Evolutionary conservation across 1,284 basidiomycete species (phyloP), one percentile per base, ranked within the genome.

Genomic region (Leccinum pachyderme): DNA sequence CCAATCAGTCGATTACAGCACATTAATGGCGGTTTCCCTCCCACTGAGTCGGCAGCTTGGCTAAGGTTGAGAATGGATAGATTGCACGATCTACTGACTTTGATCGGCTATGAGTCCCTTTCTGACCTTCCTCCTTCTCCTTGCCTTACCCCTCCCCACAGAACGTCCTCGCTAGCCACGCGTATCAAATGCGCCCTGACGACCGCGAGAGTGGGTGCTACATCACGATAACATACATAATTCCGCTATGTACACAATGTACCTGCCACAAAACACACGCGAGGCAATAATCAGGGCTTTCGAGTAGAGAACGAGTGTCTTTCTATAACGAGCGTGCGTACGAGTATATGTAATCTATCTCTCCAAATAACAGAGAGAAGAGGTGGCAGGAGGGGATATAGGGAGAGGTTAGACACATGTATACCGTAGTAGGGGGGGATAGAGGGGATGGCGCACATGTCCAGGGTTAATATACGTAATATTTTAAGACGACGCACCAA

Each of bases 281-380:
- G 9, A 41, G 18, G 12, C 37, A 18, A 22, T 41, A 22, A 41
- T 8, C 43, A 8, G 5, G 5, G 15, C 8, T 8, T 41, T 41
- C 18, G 24, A 44, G 43, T 15, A 25, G 25, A 25, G 25, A 44
- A 44, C 24, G 25, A 44, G 43, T 25, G 43, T 44, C 39, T 29
- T 57, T 58, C 43, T 46, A 35, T 12, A 46, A 13, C 8, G 24
- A 43, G 18, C 13, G 29, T 37, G 46, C 39, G 47, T 54, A 61
- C 32, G 50, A 43, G 7, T 58, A 59, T 53, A 39, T 24, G 27
- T 46, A 46, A n/a, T 18, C 45, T 28, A 46, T 46, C 45, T 46
- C 45, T 46, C n/a, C 9, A 13, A 27, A 29, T 46, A 28, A 46
- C 1, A 28, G 44, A 11, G 43, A 45, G 45, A 46, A 25, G 9